Evolutionary conservation across 2,329 filamentous ascomycete species (phyloP), one percentile per base, ranked within the genome.

Genomic region (Colletotrichum lentis): DNA sequence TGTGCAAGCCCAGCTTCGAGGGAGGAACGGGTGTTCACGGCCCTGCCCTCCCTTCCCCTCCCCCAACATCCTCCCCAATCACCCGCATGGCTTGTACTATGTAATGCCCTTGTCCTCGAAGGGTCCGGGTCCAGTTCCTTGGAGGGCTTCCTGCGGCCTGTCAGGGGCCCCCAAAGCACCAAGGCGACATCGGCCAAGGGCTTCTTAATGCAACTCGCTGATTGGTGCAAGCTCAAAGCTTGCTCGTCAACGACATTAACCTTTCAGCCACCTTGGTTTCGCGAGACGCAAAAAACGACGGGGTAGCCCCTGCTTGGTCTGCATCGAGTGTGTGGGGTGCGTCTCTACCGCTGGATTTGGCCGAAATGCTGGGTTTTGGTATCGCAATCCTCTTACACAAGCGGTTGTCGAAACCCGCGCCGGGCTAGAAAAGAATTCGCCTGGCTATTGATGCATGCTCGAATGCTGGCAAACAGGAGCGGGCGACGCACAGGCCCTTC

Each of bases 111-210:
- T 59, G 62, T 60, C 53, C 16, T 37, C 27, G 27, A 69, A 69
- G 67, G 67, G 67, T 69, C 67, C 63, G 52, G 67, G 57, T 67
- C 63, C 63, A 67, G 53, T 54, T 58, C 31, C 49, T 65, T 60
- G 55, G 55, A 39, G 46, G 63, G 50, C 14, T 58, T 62, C 52
- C 52, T 69, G 63, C 54, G 63, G 56, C 12, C 49, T 57, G 53
- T 46, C 57, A 67, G 69, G 68, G 67, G 60, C 44, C 43, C 52
- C 62, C 37, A 35, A 56, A 65, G 37, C 12, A 52, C 55, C 46
- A 55, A 70, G 61, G 68, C 70, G 70, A 70, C 68, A 70, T 70
- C 68, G 68, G 68, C 70, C 68, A 67, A 68, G 61, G 67, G 64
- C 64, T 24, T 69, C 64, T 70, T 71, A 71, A 70, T 70, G n/a